phyloP scores from a whole-genome alignment of 768 basidiomycete genomes.

The Termitomyces sp. region DNA sequence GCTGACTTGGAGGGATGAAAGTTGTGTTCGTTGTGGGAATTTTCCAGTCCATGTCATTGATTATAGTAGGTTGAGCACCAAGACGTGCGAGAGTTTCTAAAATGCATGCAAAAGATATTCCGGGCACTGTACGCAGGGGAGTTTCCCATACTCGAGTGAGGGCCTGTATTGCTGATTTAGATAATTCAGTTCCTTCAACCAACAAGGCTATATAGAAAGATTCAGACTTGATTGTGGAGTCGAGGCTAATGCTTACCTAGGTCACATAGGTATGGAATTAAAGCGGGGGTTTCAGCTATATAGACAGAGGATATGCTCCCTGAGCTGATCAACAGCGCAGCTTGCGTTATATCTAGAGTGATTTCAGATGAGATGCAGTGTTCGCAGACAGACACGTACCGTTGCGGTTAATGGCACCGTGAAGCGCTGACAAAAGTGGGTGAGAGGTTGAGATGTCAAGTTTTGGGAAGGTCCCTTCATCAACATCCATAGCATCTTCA shows the following conservation, averaged over 20 bases:
- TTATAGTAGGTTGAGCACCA: constrained; percentile 33
- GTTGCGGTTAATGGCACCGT: constrained; percentile 19
- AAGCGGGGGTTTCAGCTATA: constrained; percentile 18
- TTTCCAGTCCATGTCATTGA: constrained; percentile 29
- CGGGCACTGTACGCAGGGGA: constrained; percentile 12
- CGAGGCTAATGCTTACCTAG: constrained; percentile 26
- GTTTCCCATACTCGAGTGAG: constrained; percentile 28
- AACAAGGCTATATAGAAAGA: constrained; percentile 22
- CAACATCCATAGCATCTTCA: constrained; percentile 11
- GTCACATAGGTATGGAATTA: constrained; percentile 35
- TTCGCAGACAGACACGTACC: constrained; percentile 23
- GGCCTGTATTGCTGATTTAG: constrained; percentile 23
- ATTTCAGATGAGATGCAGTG: constrained; percentile 2
- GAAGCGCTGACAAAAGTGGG: constrained; percentile 24
- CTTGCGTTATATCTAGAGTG: constrained; percentile 31
- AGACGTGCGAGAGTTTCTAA: constrained; percentile 33
- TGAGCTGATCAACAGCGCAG: constrained; percentile 33
- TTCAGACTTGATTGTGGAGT: background rate
- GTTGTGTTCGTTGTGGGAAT: constrained; percentile 6
- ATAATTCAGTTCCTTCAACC: constrained; percentile 12
- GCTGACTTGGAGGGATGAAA: constrained; percentile 14
- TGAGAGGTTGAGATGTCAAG: constrained; percentile 13
- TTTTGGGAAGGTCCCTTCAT: constrained; percentile 5
- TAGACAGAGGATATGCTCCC: constrained; percentile 32
- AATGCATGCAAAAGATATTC: constrained; percentile 29